Percentiles rank a stretch among this genome's conserved stretches.
phyloP scores from a whole-genome alignment of 2,329 filamentous ascomycete species.

The Xylaria sp. region DNA sequence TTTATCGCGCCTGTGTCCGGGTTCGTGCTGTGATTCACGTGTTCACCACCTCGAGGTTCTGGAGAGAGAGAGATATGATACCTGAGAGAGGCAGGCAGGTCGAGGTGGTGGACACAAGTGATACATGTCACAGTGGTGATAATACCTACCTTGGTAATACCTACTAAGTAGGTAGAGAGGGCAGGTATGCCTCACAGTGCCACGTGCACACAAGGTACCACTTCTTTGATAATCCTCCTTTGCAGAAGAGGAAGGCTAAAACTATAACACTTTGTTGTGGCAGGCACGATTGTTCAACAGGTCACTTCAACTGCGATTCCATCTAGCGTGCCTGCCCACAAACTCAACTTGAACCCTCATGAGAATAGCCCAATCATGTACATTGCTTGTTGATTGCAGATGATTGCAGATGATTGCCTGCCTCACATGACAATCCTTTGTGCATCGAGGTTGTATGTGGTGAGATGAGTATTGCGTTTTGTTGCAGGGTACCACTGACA shows the following conservation, averaged over 20 bases:
- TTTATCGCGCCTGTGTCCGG: not conserved
- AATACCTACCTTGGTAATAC: not conserved
- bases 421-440: conserved; percentile 5
- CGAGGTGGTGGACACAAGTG: too few species aligned
- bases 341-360: not conserved
- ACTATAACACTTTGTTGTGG: not conserved
- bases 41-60: not conserved
- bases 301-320: conserved; percentile 7
- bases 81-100: not conserved
- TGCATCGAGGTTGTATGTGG: not conserved
- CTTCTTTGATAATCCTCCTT: not conserved
- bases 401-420: not conserved
- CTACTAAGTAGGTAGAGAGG: not conserved
- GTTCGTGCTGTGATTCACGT: not conserved
- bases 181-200: not conserved
- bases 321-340: conserved; percentile 21
- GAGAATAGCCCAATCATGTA: not conserved
- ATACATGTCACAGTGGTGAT: too few species aligned
- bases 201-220: not conserved
- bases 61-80: not conserved
- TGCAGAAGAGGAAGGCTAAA: conserved; percentile 3
- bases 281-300: conserved; percentile 12
- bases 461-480: not conserved
- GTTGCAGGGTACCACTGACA: conserved; percentile 3
- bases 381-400: not conserved